phyloP scores from a whole-genome alignment of 2,329 filamentous ascomycete genomes.

The Colletotrichum chrysophilum region DNA sequence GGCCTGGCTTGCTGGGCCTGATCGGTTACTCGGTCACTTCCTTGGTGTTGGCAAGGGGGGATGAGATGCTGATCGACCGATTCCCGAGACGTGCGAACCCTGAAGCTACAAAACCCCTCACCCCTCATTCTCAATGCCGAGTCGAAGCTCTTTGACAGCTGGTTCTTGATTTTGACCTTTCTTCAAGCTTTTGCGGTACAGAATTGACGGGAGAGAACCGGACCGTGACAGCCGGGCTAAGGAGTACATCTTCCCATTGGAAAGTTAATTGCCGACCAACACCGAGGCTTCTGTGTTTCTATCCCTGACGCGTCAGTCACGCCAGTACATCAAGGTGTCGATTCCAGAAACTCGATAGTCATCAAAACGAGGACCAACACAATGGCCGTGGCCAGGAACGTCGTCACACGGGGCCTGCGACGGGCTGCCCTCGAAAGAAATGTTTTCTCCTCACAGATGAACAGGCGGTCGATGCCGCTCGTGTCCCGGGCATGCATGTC shows the following conservation, averaged over 20 bases:
- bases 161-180: background rate
- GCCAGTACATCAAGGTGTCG: background rate
- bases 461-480: background rate
- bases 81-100: background rate
- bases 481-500: conserved; percentile 6
- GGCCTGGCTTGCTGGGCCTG: background rate
- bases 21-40: background rate
- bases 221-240: background rate
- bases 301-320: background rate
- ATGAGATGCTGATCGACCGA: background rate
- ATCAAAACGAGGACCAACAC: background rate
- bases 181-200: background rate
- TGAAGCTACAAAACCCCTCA: conserved; percentile 19
- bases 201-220: background rate
- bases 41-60: background rate
- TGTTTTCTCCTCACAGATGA: background rate
- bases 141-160: background rate
- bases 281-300: background rate
- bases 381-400: background rate
- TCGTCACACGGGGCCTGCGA: background rate
- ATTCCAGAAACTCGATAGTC: background rate
- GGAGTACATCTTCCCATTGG: background rate
- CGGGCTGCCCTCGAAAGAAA: background rate
- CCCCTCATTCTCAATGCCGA: background rate
- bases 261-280: background rate